Base-by-base conservation (phyloP, 768 basidiomycete genomes). In the Psilocybe sp. region DNA sequence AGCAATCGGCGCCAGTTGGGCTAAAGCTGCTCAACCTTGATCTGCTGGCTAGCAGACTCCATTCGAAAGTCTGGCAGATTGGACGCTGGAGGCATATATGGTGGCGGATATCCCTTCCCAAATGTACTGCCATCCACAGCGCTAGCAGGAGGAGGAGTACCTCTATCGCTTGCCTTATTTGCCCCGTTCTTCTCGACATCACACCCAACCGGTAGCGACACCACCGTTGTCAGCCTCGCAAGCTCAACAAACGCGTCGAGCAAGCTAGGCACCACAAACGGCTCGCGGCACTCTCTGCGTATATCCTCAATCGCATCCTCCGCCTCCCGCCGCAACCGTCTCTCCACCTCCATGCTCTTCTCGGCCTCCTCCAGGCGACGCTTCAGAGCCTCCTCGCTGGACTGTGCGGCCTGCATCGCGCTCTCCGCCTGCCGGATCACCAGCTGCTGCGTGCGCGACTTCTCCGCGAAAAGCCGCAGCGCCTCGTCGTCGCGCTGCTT, bases 261-360 rank as follows among this genome's bases (percentile, higher is more conserved):
- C 54, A 85, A 60, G 10, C 75, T 78, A 14, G 80, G 81, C 5
- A 81, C 79, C 36, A 83, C 66, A 52, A 84, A 85, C 13, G 82
- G 82, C 48, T 68, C 60, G 45, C 62, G 66, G 45, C 74, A 73
- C 59, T 85, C 82, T 40, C 70, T 64, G 52, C 74, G 66, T 13
- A 85, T 66, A 16, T 82, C 81, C 41, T 55, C 58, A 50, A 83
- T 54, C 12, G 65, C 62, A 11, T 58, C 63, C 52, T 84, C 83
- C 3, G 72, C 73, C 49, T 72, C 71, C n/a, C 62, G 32, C 33
- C 78, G 63, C 45, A 54, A 58, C 39, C 53, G 53, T 12, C 65
- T 66, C 61, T 79, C 79, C 2, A 54, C 52, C 23, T 45, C 62
- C 18, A 81, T 49, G 28, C 78, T 67, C 4, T 40, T 43, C 45